A percentile compares a stretch with the other conserved stretches of the same genome.
These are phyloP conservation scores for Heliocybe sulcata DNA, from an alignment of 1,284 basidiomycete genomes.

Conservation along the genomic window DNA sequence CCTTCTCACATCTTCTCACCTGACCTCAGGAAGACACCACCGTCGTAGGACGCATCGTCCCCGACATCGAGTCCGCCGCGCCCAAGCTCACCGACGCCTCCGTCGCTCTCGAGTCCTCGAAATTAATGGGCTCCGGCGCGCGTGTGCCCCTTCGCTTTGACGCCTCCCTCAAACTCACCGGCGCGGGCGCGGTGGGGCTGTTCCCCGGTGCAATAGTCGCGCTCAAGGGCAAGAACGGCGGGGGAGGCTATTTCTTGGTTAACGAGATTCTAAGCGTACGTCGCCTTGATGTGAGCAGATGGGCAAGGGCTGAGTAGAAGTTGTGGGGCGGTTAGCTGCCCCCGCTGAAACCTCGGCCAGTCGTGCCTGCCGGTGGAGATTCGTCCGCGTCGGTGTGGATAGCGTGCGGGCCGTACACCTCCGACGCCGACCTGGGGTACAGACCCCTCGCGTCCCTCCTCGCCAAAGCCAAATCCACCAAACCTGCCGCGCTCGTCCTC, in stretches of 20 bases:
- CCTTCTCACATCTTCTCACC: slow-evolving; percentile 5
- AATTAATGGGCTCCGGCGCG: slow-evolving; percentile 68
- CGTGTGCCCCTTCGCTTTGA: slow-evolving; percentile 71
- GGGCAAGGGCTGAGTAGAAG: background rate
- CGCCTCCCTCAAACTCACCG: slow-evolving; percentile 57
- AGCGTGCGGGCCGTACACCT: slow-evolving; percentile 79
- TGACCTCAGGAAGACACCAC: slow-evolving; percentile 57
- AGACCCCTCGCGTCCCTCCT: slow-evolving; percentile 62
- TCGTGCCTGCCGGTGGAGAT: background rate
- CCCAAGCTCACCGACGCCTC: slow-evolving; percentile 71
- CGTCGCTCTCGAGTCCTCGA: slow-evolving; percentile 75
- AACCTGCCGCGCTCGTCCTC: slow-evolving; percentile 75
- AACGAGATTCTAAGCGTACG: slow-evolving; percentile 76
- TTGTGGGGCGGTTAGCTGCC: slow-evolving; percentile 33
- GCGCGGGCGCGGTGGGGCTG: slow-evolving; percentile 58
- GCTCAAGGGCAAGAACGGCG: slow-evolving; percentile 87
- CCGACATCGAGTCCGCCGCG: slow-evolving; percentile 56
- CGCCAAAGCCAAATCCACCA: slow-evolving; percentile 44
- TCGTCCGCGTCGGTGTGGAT: slow-evolving; percentile 44
- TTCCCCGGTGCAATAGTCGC: slow-evolving; percentile 90
- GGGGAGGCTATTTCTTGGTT: slow-evolving; percentile 81
- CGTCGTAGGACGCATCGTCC: slow-evolving; percentile 77
- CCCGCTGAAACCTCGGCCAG: slow-evolving; percentile 19
- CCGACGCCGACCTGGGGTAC: slow-evolving; percentile 72
- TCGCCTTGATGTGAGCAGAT: slow-evolving; percentile 4